phyloP scores from a whole-genome alignment of 2,329 filamentous ascomycete genomes.

The Meredithiella fracta region DNA sequence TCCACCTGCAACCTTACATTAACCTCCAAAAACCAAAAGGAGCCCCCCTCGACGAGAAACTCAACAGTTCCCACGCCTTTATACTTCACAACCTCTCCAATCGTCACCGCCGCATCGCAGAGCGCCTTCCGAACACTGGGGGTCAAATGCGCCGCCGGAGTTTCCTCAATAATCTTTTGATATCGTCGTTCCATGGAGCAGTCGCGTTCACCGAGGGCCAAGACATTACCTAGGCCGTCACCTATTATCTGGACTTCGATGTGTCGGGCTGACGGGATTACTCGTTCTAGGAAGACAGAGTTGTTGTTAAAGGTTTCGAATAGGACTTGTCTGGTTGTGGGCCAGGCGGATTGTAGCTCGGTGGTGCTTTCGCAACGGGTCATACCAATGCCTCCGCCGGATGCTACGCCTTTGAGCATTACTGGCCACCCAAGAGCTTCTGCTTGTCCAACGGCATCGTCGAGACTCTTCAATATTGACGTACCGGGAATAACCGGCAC shows the following conservation, averaged over 20 bases:
- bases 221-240: slow-evolving; percentile 26
- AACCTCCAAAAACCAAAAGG: slow-evolving; percentile 30
- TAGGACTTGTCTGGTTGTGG: slow-evolving; percentile 17
- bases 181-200: slow-evolving; percentile 35
- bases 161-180: slow-evolving; percentile 36
- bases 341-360: slow-evolving; percentile 14
- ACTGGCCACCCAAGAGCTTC: slow-evolving; percentile 23
- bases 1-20: slow-evolving; percentile 31
- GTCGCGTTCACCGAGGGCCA: slow-evolving; percentile 30
- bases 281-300: slow-evolving; percentile 28
- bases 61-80: slow-evolving; percentile 26
- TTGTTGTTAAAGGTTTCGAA: slow-evolving; percentile 27
- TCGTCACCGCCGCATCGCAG: slow-evolving; percentile 19
- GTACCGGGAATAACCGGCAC: slow-evolving; percentile 24
- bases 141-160: slow-evolving; percentile 18
- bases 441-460: slow-evolving; percentile 17
- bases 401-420: slow-evolving; percentile 28
- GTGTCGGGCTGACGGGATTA: slow-evolving; percentile 26
- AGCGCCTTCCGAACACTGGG: slow-evolving; percentile 20
- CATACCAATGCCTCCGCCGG: slow-evolving; percentile 28
- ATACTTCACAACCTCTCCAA: slow-evolving; percentile 22
- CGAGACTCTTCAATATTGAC: slow-evolving; percentile 13
- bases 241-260: slow-evolving; percentile 36
- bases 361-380: slow-evolving; percentile 17
- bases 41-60: slow-evolving; percentile 21